Base-by-base conservation (phyloP, 768 basidiomycete genomes). In the Phlebiopsis flavidoalba region DNA sequence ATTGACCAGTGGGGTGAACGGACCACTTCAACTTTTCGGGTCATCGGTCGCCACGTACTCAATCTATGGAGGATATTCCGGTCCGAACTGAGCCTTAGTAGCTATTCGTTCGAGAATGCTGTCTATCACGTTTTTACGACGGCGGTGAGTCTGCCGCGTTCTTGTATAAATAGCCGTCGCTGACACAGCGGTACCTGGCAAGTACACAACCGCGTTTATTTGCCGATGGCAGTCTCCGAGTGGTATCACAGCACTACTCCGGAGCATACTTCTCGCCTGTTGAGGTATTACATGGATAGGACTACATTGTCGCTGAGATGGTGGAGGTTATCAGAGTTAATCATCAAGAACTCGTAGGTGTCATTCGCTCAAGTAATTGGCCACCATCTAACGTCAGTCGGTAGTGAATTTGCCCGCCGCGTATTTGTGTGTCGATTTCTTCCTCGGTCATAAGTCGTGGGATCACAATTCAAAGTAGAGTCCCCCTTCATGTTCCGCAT, bases 391-490 rank as follows among this genome's bases (percentile, higher is more conserved):
- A 55, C 24, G n/a, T 37, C 49, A 21, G 17, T 2, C 22, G 40
- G 19, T 67, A 98, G 96, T 14, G 97, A 99, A 72, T 98, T 98
- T 67, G 95, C 97, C 45, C 86, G n/a, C n/a, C n/a, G 97, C 10
- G 93, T 98, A 6, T 98, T 97, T 65, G 96, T n/a, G 97, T 0
- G 88, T 99, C 48, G 97, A 99, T 73, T 98, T 98, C 71, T 92
- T 88, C n/a, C 69, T 97, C 95, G 3, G 95, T 98, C 35, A 83
- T 97, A 63, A 94, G 85, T 62, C 85, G 97, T 35, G 97, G n/a
- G 97, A 0, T 97, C 95, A 0, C 97, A 99, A 68, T 98, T 94
- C 79, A 99, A 98, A 75, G 97, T 98, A 26, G 97, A 99, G 75
- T 95, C 95, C 0, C n/a, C n/a, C 26, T 96, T 99, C 76, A 89